Conservation (phyloP, 768 basidiomycete genomes). For the Asterophora parasitica region DNA sequence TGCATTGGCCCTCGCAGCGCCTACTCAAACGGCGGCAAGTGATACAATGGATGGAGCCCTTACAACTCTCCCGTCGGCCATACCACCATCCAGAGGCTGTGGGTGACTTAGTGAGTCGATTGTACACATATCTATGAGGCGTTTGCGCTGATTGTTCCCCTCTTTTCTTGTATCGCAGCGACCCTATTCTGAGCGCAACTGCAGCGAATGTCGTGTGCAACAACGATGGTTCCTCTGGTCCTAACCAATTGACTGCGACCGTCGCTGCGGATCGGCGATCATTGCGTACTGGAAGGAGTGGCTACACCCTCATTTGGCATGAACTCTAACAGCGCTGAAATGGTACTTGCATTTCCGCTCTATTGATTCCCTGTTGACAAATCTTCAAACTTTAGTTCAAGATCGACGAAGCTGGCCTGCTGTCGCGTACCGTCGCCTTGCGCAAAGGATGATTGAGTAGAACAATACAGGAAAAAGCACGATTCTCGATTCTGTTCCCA, state of each 20-base stretch:
- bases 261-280: constrained; percentile 39
- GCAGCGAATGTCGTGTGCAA: constrained; percentile 38
- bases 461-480: constrained; percentile 42
- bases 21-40: constrained; percentile 32
- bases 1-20: constrained; percentile 5
- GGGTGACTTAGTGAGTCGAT: constrained; percentile 35
- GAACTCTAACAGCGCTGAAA: constrained; percentile 30
- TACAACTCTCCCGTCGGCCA: constrained; percentile 40
- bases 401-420: constrained; percentile 40
- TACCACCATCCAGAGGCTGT: constrained; percentile 39
- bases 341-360: constrained; percentile 25
- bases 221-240: constrained; percentile 35
- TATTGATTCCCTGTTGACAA: neutral
- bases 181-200: constrained; percentile 36
- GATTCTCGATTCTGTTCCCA: constrained; percentile 38
- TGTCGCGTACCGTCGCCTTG: constrained; percentile 39
- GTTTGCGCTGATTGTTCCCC: neutral
- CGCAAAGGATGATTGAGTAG: constrained; percentile 38
- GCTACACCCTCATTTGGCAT: constrained; percentile 38
- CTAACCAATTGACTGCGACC: constrained; percentile 36
- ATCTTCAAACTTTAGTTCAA: constrained; percentile 30
- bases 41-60: constrained; percentile 37
- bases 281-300: constrained; percentile 44
- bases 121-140: neutral
- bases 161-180: constrained; percentile 12